Base-by-base conservation (phyloP, 1,284 basidiomycete genomes). In the Filobasidium uniguttulatum region DNA sequence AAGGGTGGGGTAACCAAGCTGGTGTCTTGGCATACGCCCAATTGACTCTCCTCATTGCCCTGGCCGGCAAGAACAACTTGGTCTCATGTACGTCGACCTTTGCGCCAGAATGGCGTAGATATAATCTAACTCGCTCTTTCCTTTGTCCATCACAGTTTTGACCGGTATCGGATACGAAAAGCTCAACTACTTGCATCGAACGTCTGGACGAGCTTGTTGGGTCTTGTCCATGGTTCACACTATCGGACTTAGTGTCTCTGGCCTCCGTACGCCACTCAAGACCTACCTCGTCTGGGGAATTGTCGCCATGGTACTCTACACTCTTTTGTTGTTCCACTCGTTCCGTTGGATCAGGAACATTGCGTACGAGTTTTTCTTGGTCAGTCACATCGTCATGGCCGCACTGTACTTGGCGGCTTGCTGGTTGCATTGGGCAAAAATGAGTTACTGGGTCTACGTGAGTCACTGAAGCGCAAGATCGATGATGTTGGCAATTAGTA, bases 321-420 rank as follows among this genome's bases (percentile, higher is more conserved):
- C 73, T 1, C 57, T 75, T 40, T 66, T 75, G 5, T 68, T 68
- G 45, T 53, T 72, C 14, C 62, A 73, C 2, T 73, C 73, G 22
- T 54, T 76, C 54, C 58, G 64, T 12, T 62, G 71, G 9, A 36
- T 70, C 26, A 62, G 74, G 8, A 65, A 68, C 40, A 56, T 65
- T 23, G 67, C 68, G 28, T 77, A 74, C 60, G 75, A 76, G 57
- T 69, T 73, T 56, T 77, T 77, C 65, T 61, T 75, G n/a, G 54
- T 75, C 33, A 58, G 67, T 1, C 75, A 76, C 59, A 72, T 75
- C 28, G 44, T 73, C 29, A 66, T 75, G 45, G 69, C 72, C 20
- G 35, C 63, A 57, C 65, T 64, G 26, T 67, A 65, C 45, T 57
- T 70, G 19, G 52, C 64, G 15, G 64, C 60, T 0, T 60, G 59